Evolutionary conservation across 345 rosid genomes (phyloP), one percentile per base, ranked within the genome.

Genomic region (Acer negundo): DNA sequence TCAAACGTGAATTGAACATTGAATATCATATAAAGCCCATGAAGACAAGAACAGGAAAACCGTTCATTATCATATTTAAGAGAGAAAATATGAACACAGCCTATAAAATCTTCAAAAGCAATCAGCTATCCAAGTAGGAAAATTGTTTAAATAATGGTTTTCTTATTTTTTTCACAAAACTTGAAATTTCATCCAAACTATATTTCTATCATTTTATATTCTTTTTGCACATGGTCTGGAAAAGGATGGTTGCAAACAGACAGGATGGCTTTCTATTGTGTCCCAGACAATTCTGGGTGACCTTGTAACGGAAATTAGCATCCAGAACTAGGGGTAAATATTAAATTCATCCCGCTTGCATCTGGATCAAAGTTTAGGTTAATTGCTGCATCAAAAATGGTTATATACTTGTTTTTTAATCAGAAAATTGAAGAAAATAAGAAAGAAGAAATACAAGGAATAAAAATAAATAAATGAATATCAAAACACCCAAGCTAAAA

Each of bases 181-280:
- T 19, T 67, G 20, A 5, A 63, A 72, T 58, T 42, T 61, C 22
- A 73, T 20, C 67, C 53, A 24, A 73, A 73, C 24, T 26, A 47
- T 15, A 35, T 22, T 9, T 16, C 26, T 26, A 23, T 49, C 40
- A 49, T 26, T 17, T 24, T 63, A 13, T 24, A 24, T 40, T 19
- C 38, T 35, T 51, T 51, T 20, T 20, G 42, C 28, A 31, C 42
- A n/a, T n/a, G 9, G 44, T 10, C 17, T 53, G 46, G 8, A n/a
- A 56, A 71, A 35, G 31, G 8, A 56, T 56, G 66, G 19, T 58
- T 28, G 46, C 46, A 42, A 42, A 42, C 46, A 12, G 46, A 24
- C 23, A 26, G 42, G 55, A 28, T 3, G 35, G 47, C 38, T 47
- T 42, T n/a, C 23, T 49, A 44, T 15, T 49, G 65, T 62, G 10